Percentiles rank a stretch among this genome's conserved stretches.
These are phyloP conservation scores for Xylaria sp. DNA, from an alignment of 2,329 filamentous ascomycete genomes.

Conservation along the genomic window DNA sequence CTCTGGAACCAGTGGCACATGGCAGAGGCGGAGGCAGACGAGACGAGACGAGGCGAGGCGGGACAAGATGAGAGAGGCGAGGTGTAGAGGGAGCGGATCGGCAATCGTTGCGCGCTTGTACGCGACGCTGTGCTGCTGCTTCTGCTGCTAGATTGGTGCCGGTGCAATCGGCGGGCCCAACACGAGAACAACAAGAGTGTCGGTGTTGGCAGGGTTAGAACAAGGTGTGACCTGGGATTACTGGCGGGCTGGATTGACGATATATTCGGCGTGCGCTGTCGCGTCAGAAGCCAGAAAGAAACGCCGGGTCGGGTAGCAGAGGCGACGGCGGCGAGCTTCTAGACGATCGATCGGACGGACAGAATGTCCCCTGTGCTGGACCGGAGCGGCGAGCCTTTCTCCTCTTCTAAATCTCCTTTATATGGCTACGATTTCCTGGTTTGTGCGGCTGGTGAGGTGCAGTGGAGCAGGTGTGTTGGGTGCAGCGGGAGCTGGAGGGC, in stretches of 20 bases:
- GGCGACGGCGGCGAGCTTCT: conserved; percentile 9
- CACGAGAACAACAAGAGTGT: conserved; percentile 3
- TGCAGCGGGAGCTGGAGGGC: not conserved
- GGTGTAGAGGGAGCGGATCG: not conserved
- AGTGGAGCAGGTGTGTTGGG: not conserved
- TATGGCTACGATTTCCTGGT: not conserved
- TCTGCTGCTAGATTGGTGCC: not conserved
- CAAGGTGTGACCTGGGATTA: conserved; percentile 8
- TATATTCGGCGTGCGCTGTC: conserved; percentile 9
- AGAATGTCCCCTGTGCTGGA: not conserved
- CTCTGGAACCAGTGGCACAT: conserved; percentile 12
- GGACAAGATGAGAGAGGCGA: not conserved
- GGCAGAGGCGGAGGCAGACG: conserved; percentile 1
- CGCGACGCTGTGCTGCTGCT: conserved; percentile 3
- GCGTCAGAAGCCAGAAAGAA: conserved; percentile 4
- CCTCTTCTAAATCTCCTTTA: not conserved
- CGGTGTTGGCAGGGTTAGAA: conserved; percentile 6
- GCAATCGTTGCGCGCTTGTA: conserved; percentile 7
- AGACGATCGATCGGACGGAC: conserved; percentile 15
- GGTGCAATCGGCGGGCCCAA: not conserved
- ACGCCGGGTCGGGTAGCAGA: conserved; percentile 4
- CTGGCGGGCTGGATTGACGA: conserved; percentile 6
- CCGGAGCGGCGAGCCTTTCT: not conserved
- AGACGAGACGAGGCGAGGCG: not conserved
- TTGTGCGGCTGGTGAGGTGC: not conserved